These are phyloP conservation scores for Fusarium torulosum DNA, from an alignment of 2,329 filamentous ascomycete species.

Conservation along the genomic window DNA sequence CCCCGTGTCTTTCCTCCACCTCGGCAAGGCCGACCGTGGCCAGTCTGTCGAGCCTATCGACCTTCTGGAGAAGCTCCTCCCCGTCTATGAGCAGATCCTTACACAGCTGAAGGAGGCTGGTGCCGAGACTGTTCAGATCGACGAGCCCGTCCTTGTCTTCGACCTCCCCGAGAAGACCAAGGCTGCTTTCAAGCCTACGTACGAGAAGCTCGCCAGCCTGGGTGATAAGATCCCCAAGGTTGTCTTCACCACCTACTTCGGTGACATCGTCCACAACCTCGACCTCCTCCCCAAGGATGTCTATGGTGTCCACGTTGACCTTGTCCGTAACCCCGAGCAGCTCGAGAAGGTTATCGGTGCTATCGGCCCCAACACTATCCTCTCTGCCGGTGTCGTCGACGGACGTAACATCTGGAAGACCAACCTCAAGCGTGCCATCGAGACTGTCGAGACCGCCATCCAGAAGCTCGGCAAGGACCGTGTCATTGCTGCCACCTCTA, in stretches of 20 bases:
- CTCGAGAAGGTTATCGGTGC: slow-evolving; percentile 85
- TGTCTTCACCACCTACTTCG: slow-evolving; percentile 96
- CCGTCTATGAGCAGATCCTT: slow-evolving; percentile 94
- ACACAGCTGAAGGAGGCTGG: slow-evolving; percentile 94
- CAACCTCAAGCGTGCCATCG: slow-evolving; percentile 96
- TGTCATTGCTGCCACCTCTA: slow-evolving; percentile 96
- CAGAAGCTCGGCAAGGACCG: slow-evolving; percentile 97
- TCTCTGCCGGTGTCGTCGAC: slow-evolving; percentile 97
- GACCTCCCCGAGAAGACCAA: slow-evolving; percentile 92
- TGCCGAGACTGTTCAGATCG: slow-evolving; percentile 96
- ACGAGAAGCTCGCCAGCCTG: slow-evolving; percentile 85
- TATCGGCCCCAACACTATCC: slow-evolving; percentile 87
- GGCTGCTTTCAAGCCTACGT: slow-evolving; percentile 97
- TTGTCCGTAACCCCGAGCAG: slow-evolving; percentile 98
- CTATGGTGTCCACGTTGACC: slow-evolving; percentile 91
- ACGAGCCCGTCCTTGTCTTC: slow-evolving; percentile 96
- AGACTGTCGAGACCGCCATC: slow-evolving; percentile 87
- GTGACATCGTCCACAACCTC: slow-evolving; percentile 99
- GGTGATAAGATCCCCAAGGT: slow-evolving; percentile 87
- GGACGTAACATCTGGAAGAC: slow-evolving; percentile 99
- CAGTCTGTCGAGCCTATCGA: slow-evolving; percentile 94
- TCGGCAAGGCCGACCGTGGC: slow-evolving; percentile 97
- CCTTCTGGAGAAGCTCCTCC: slow-evolving; percentile 91
- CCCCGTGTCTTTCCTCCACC: slow-evolving; percentile 96
- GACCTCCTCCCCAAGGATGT: slow-evolving; percentile 84